These are phyloP conservation scores for Populus nigra DNA, from an alignment of 345 rosid genomes.

Conservation along the genomic window DNA sequence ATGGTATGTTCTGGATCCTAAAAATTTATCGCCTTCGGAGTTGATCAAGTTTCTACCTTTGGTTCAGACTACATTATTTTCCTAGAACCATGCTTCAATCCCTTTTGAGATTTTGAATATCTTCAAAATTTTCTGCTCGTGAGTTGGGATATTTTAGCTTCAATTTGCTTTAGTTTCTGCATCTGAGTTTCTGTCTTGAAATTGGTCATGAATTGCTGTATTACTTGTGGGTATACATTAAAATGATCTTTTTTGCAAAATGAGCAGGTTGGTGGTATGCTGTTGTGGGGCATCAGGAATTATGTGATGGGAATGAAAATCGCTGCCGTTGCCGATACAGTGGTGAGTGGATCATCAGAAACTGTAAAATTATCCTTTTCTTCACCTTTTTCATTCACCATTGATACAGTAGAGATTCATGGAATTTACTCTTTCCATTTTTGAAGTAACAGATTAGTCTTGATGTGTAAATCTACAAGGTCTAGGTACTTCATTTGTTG, in stretches of 20 bases:
- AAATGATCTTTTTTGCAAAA: neutral
- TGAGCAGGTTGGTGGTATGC: constrained; percentile 97
- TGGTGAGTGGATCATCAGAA: constrained; percentile 35
- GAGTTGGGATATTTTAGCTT: too few relatives aligned
- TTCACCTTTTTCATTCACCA: neutral
- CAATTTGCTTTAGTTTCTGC: neutral
- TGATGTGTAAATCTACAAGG: neutral
- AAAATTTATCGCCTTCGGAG: neutral
- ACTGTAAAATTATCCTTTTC: neutral
- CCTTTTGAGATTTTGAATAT: neutral
- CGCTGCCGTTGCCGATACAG: constrained; percentile 60
- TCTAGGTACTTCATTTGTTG: neutral
- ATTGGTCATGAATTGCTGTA: neutral
- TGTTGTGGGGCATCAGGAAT: constrained; percentile 77
- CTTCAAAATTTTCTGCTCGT: neutral
- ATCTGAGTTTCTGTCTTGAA: neutral
- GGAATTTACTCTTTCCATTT: neutral
- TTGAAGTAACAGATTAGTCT: neutral
- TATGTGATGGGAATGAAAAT: constrained; percentile 68
- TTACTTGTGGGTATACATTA: neutral
- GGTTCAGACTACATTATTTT: neutral
- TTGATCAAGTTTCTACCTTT: neutral
- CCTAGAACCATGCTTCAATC: neutral
- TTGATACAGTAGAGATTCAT: neutral
- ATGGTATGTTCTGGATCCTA: constrained; percentile 35